Conservation (phyloP, 768 basidiomycete genomes). For the Asterophora parasitica region DNA sequence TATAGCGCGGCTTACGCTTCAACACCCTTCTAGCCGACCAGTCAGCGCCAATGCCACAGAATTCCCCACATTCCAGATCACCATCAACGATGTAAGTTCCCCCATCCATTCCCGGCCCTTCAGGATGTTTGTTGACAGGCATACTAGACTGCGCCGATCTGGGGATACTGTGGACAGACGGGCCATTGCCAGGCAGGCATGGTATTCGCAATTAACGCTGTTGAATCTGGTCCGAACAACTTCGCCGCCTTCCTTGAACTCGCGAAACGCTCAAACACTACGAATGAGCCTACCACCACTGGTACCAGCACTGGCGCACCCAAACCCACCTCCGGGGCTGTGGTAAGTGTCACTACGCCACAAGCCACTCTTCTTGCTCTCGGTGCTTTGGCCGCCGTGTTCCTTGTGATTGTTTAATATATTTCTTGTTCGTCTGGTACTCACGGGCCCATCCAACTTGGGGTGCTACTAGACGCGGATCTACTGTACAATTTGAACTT, state of each 20-base stretch:
- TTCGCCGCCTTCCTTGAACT: slow-evolving; percentile 42
- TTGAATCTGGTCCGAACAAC: slow-evolving; percentile 43
- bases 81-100: slow-evolving; percentile 38
- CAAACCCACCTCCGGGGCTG: slow-evolving; percentile 4
- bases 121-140: neutral
- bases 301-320: neutral
- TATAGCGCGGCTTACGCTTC: neutral
- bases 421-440: too few species aligned
- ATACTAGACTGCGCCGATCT: slow-evolving; percentile 43
- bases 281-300: too few species aligned
- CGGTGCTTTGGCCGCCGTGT: neutral
- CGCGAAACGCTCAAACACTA: slow-evolving; percentile 8
- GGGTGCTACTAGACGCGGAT: too few species aligned
- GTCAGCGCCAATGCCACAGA: slow-evolving; percentile 33
- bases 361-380: neutral
- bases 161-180: slow-evolving; percentile 53
- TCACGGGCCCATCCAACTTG: too few species aligned
- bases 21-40: too few species aligned
- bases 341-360: neutral
- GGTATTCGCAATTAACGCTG: slow-evolving; percentile 62
- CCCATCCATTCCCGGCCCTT: too few species aligned
- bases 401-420: neutral
- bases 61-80: slow-evolving; percentile 45
- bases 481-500: too few species aligned
- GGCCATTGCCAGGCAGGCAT: slow-evolving; percentile 54